Evolutionary conservation across 805 yeast genomes (phyloP).

Genomic region (Torulaspora maleeae): DNA sequence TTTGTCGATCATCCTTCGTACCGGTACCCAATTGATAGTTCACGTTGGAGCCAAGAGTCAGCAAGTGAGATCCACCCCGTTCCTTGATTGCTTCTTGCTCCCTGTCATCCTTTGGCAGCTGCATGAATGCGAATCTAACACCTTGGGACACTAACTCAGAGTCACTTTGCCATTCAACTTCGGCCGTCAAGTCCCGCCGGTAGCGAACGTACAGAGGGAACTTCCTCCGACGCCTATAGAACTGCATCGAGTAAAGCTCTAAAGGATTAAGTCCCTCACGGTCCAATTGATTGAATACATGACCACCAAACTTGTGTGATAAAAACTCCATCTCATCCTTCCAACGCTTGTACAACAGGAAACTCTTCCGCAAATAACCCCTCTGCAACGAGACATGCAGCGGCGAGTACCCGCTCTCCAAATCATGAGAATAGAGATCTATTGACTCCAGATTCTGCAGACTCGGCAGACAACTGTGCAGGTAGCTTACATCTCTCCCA

Average conservation of each 20-base stretch:
- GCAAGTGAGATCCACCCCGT: constrained; percentile 52
- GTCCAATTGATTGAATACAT: constrained; percentile 50
- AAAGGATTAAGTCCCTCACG: constrained; percentile 68
- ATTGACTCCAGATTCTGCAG: constrained; percentile 17
- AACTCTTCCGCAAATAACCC: constrained; percentile 34
- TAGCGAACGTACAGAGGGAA: constrained; percentile 16
- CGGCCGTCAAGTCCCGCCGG: constrained; percentile 1
- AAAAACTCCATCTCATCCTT: constrained; percentile 23
- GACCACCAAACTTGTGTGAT: constrained; percentile 22
- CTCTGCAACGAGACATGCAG: constrained; percentile 55
- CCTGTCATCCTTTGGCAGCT: constrained; percentile 1
- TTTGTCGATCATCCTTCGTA: constrained; percentile 49
- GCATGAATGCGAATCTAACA: constrained; percentile 7
- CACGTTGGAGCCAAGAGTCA: constrained; percentile 58
- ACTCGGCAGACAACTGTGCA: constrained; percentile 24
- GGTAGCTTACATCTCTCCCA: constrained; percentile 47
- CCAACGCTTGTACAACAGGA: constrained; percentile 28
- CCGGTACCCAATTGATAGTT: constrained; percentile 65
- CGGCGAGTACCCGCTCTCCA: constrained; percentile 78
- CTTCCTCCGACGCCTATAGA: constrained; percentile 6
- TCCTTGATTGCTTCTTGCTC: constrained; percentile 22
- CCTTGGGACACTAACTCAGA: neutral
- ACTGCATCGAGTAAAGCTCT: constrained; percentile 45
- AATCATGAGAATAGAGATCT: constrained; percentile 49
- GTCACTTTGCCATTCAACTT: constrained; percentile 9